Percentiles rank a stretch among this genome's conserved stretches.
Conservation (phyloP, 2,329 filamentous ascomycete genomes). For the Fusarium domesticum region DNA sequence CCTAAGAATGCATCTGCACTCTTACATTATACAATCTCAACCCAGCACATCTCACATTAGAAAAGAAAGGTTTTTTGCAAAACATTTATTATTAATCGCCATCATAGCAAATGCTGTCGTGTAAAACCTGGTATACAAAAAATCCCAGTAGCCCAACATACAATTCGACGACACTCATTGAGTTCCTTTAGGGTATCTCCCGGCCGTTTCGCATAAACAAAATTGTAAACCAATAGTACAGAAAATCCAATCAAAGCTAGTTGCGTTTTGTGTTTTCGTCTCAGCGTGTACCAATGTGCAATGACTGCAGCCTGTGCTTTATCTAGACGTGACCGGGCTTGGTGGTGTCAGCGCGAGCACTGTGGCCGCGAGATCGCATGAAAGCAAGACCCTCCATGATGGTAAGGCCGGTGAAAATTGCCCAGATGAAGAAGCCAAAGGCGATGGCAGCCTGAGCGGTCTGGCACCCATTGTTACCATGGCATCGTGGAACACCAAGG, state of each 20-base stretch:
- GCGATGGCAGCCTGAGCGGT: slow-evolving; percentile 61
- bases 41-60: too few relatives aligned
- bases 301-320: neutral
- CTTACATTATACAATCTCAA: too few relatives aligned
- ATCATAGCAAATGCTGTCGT: neutral
- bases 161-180: slow-evolving; percentile 7
- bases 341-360: slow-evolving; percentile 31
- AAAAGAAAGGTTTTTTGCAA: too few relatives aligned
- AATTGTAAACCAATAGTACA: slow-evolving; percentile 3
- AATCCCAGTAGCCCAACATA: slow-evolving; percentile 2
- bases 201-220: slow-evolving; percentile 20
- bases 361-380: slow-evolving; percentile 39
- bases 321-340: slow-evolving; percentile 22
- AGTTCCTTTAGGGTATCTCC: slow-evolving; percentile 23
- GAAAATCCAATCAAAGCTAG: slow-evolving; percentile 3
- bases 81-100: too few relatives aligned
- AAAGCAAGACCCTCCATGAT: slow-evolving; percentile 46
- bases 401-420: slow-evolving; percentile 46
- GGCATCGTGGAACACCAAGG: slow-evolving; percentile 54
- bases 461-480: slow-evolving; percentile 54
- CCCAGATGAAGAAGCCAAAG: slow-evolving; percentile 65
- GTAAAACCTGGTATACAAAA: slow-evolving; percentile 4
- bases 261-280: neutral
- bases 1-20: too few relatives aligned
- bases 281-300: too few relatives aligned